Percentiles rank a stretch among this genome's conserved stretches.
phyloP scores from a whole-genome alignment of 192 early-diverging fungal species.

The Obelidium mucronatum region DNA sequence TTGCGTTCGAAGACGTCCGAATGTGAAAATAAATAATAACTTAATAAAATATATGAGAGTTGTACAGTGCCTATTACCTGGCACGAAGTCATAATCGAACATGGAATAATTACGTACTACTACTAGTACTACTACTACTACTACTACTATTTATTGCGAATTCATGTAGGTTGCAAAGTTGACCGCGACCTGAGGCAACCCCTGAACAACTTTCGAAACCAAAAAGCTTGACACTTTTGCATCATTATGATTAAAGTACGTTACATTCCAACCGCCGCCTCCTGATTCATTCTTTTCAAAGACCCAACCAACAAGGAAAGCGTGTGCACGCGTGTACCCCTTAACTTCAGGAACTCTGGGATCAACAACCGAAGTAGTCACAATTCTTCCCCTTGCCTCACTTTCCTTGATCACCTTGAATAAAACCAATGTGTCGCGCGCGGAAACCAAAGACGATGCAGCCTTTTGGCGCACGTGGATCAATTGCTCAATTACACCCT shows the following conservation, averaged over 20 bases:
- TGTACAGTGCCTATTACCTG: too few species aligned
- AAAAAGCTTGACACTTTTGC: too few species aligned
- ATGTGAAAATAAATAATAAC: too few species aligned
- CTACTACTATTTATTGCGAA: too few species aligned
- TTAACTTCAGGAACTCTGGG: not conserved
- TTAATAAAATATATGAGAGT: too few species aligned
- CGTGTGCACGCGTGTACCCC: constrained; percentile 13
- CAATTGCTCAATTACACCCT: not conserved
- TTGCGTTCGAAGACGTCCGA: too few species aligned
- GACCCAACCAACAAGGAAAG: constrained; percentile 27
- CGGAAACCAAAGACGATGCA: constrained; percentile 28
- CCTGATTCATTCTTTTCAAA: constrained; percentile 18
- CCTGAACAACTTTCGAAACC: too few species aligned
- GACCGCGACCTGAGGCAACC: too few species aligned
- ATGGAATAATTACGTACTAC: too few species aligned
- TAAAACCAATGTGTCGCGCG: constrained; percentile 7
- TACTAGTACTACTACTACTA: too few species aligned
- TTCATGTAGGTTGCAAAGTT: too few species aligned
- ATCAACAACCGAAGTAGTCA: constrained; percentile 18
- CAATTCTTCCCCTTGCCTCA: constrained; percentile 1
- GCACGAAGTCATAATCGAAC: too few species aligned
- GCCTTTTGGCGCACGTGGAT: constrained; percentile 16
- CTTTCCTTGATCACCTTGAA: constrained; percentile 10
- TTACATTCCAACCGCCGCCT: constrained; percentile 3
- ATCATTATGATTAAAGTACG: constrained; percentile 27